Conservation (phyloP, 805 yeast species). For the Pichia pseudocactophila region DNA sequence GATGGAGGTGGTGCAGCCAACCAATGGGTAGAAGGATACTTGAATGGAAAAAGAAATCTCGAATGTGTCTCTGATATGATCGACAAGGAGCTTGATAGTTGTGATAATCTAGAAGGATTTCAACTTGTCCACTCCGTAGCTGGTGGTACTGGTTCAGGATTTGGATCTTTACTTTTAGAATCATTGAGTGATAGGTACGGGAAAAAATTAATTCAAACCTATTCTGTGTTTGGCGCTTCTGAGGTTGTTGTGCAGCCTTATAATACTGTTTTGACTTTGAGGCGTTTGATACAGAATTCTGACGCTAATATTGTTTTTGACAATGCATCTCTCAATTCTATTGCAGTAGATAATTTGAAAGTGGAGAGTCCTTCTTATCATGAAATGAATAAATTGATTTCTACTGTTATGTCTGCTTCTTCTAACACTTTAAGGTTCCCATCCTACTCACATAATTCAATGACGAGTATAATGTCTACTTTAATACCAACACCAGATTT, state of each 20-base stretch:
- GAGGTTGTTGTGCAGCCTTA: constrained; percentile 99
- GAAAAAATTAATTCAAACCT: constrained; percentile 76
- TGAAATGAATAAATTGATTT: constrained; percentile 77
- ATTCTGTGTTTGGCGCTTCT: constrained; percentile 79
- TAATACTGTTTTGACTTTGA: constrained; percentile 75
- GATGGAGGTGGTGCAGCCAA: constrained; percentile 93
- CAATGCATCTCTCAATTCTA: constrained; percentile 69
- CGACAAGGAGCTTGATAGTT: constrained; percentile 82
- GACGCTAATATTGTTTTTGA: constrained; percentile 81
- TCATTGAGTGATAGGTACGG: constrained; percentile 70
- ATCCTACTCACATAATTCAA: constrained; percentile 79
- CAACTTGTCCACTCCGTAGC: constrained; percentile 91
- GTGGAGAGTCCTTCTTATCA: constrained; percentile 56
- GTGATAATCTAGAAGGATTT: constrained; percentile 85
- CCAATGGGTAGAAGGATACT: constrained; percentile 89
- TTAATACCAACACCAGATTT: constrained; percentile 79
- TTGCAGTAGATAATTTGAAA: constrained; percentile 56
- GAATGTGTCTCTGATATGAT: constrained; percentile 77
- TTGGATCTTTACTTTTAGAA: constrained; percentile 64
- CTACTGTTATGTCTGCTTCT: constrained; percentile 74
- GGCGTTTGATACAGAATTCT: constrained; percentile 72
- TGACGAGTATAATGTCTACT: constrained; percentile 72
- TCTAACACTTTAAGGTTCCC: constrained; percentile 83
- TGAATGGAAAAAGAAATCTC: constrained; percentile 55
- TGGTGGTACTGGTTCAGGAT: constrained; percentile 98